Conservation (phyloP, 768 basidiomycete species). For the Austroboletus festivus region DNA sequence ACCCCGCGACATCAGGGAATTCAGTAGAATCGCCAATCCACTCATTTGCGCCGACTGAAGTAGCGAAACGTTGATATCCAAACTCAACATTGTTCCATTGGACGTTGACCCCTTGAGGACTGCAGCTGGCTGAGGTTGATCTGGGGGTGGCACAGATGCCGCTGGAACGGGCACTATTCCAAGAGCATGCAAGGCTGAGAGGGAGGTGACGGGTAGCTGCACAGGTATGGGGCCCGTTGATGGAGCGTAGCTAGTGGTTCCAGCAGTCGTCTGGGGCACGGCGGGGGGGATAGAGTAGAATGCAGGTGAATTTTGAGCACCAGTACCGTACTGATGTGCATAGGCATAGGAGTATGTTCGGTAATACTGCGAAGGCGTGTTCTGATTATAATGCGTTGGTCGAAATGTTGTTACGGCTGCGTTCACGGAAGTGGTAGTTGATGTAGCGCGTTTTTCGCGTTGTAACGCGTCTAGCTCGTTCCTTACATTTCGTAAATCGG, state of each 20-base stretch:
- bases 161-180: slow-evolving; percentile 72
- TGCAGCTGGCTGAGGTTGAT: slow-evolving; percentile 69
- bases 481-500: slow-evolving; percentile 60
- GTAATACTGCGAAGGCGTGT: slow-evolving; percentile 54
- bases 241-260: slow-evolving; percentile 28
- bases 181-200: slow-evolving; percentile 59
- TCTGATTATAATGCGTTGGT: slow-evolving; percentile 34
- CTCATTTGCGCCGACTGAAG: slow-evolving; percentile 76
- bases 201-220: slow-evolving; percentile 60
- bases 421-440: slow-evolving; percentile 27
- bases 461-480: slow-evolving; percentile 66
- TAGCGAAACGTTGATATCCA: slow-evolving; percentile 76
- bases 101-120: slow-evolving; percentile 68
- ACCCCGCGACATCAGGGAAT: slow-evolving; percentile 60
- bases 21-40: slow-evolving; percentile 67
- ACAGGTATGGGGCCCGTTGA: slow-evolving; percentile 50
- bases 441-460: slow-evolving; percentile 59
- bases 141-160: slow-evolving; percentile 47
- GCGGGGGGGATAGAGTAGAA: slow-evolving; percentile 30
- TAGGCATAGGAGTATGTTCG: slow-evolving; percentile 65
- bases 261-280: slow-evolving; percentile 35
- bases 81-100: slow-evolving; percentile 66
- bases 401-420: slow-evolving; percentile 37
- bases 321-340: slow-evolving; percentile 49
- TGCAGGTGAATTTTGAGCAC: slow-evolving; percentile 21